These are phyloP conservation scores for Tulasnella sp. DNA, from an alignment of 768 basidiomycete genomes.

Conservation along the genomic window DNA sequence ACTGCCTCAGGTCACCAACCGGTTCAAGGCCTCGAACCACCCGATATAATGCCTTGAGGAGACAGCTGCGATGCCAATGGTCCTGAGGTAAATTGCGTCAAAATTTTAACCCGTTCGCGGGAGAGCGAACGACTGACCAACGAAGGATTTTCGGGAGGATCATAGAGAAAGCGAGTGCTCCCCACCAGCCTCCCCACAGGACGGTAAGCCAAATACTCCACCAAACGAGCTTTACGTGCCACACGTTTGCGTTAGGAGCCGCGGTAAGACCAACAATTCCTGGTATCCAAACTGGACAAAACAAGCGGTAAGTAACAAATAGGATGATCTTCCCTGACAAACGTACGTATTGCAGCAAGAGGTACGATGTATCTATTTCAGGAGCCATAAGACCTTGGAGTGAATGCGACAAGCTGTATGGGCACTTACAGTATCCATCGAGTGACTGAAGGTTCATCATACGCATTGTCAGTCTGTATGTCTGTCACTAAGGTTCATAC, in stretches of 20 bases:
- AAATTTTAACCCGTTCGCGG: not conserved
- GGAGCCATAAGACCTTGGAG: not conserved
- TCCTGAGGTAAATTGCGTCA: conserved; percentile 46
- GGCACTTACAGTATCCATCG: conserved; percentile 52
- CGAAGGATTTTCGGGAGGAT: conserved; percentile 28
- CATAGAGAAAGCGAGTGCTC: conserved; percentile 49
- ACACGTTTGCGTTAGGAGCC: conserved; percentile 50
- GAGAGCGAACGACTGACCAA: not conserved
- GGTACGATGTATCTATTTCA: conserved; percentile 32
- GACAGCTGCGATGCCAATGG: conserved; percentile 67
- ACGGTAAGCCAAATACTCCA: conserved; percentile 84
- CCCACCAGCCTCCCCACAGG: conserved; percentile 82
- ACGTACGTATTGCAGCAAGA: conserved; percentile 18
- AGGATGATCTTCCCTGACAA: not conserved
- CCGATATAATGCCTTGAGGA: conserved; percentile 68
- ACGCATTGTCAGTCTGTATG: not conserved
- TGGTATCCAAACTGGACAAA: conserved; percentile 33
- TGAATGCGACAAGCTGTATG: not conserved
- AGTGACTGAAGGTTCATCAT: conserved; percentile 38
- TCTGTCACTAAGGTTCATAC: not conserved
- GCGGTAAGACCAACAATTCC: conserved; percentile 54
- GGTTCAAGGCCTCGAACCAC: conserved; percentile 59
- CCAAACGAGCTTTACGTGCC: conserved; percentile 55
- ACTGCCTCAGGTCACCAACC: conserved; percentile 35
- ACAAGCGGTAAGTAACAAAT: conserved; percentile 3